Percentiles rank a stretch among this genome's conserved stretches.
Conservation (phyloP, 208 protist species). For the Trypanosoma boissoni region DNA sequence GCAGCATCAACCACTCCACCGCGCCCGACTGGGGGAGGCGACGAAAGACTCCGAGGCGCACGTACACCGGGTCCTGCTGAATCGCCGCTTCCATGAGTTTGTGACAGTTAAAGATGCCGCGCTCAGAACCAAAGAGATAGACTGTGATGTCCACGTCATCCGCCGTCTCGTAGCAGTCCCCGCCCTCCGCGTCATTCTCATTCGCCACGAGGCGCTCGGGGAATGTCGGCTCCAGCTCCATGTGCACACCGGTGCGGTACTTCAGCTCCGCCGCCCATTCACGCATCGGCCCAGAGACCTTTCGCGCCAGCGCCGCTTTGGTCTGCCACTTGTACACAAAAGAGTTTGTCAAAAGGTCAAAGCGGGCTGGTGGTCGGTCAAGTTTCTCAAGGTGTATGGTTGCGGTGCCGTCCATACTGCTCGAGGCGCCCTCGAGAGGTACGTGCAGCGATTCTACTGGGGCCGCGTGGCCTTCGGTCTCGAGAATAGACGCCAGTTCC, state of each 20-base stretch:
- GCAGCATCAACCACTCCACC: constrained; percentile 87
- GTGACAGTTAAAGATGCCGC: constrained; percentile 84
- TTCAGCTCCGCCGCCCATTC: constrained; percentile 91
- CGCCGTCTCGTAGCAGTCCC: constrained; percentile 58
- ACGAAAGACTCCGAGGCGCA: constrained; percentile 85
- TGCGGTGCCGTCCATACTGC: background rate
- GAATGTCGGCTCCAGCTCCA: constrained; percentile 81
- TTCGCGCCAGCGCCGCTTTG: constrained; percentile 67
- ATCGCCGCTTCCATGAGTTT: constrained; percentile 82
- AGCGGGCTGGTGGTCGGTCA: constrained; percentile 63
- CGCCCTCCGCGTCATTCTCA: constrained; percentile 5
- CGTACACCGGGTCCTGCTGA: constrained; percentile 78
- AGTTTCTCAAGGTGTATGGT: constrained; percentile 60
- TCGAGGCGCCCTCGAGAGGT: constrained; percentile 1
- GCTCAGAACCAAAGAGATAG: constrained; percentile 88
- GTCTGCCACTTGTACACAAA: constrained; percentile 88
- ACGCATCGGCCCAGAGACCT: constrained; percentile 83
- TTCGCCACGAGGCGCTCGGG: constrained; percentile 43
- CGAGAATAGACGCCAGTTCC: constrained; percentile 59
- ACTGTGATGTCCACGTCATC: constrained; percentile 89
- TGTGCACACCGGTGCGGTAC: constrained; percentile 87
- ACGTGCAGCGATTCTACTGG: constrained; percentile 6
- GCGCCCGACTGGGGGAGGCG: constrained; percentile 37
- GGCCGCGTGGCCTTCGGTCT: constrained; percentile 38
- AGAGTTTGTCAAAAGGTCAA: constrained; percentile 87